Percentiles rank a stretch among this genome's conserved stretches.
These are phyloP conservation scores for Russula compacta DNA, from an alignment of 768 basidiomycete genomes.

Conservation along the genomic window DNA sequence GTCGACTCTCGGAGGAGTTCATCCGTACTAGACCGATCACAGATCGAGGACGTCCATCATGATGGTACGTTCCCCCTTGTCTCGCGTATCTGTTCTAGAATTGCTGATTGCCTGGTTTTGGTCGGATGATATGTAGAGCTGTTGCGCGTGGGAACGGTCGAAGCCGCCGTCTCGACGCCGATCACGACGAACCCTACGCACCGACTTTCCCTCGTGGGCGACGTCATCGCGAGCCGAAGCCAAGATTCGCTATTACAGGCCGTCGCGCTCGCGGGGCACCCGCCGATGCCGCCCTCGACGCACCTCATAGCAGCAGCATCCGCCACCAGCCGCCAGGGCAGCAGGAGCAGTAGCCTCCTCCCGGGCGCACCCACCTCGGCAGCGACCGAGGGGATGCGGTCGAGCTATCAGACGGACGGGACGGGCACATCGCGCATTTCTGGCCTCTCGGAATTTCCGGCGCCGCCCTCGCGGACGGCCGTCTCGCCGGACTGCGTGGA, in stretches of 20 bases:
- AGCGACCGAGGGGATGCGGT: slow-evolving; percentile 28
- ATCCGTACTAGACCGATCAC: slow-evolving; percentile 26
- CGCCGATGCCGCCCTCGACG: slow-evolving; percentile 19
- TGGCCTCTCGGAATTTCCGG: slow-evolving; percentile 62
- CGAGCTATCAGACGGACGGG: slow-evolving; percentile 53
- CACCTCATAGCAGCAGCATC: not conserved
- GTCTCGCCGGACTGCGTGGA: slow-evolving; percentile 6
- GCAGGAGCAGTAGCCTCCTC: slow-evolving; percentile 16
- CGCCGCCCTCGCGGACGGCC: slow-evolving; percentile 37
- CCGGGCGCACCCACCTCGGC: slow-evolving; percentile 24
- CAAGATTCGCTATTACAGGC: slow-evolving; percentile 10
- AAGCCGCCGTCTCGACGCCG: slow-evolving; percentile 42
- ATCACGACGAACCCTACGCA: slow-evolving; percentile 33
- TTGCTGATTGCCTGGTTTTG: not conserved
- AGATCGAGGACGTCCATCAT: slow-evolving; percentile 28
- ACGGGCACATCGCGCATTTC: slow-evolving; percentile 57
- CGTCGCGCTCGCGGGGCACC: not conserved
- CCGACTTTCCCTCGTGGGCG: slow-evolving; percentile 23
- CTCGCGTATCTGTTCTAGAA: not conserved
- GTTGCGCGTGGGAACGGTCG: slow-evolving; percentile 43
- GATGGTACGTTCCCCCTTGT: slow-evolving; percentile 27
- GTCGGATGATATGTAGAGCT: slow-evolving; percentile 29
- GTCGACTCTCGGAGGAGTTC: slow-evolving; percentile 29
- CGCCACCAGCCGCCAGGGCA: not conserved
- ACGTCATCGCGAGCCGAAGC: not conserved